phyloP scores from a whole-genome alignment of 345 rosid genomes.

The Diplotaxis tenuifolia region DNA sequence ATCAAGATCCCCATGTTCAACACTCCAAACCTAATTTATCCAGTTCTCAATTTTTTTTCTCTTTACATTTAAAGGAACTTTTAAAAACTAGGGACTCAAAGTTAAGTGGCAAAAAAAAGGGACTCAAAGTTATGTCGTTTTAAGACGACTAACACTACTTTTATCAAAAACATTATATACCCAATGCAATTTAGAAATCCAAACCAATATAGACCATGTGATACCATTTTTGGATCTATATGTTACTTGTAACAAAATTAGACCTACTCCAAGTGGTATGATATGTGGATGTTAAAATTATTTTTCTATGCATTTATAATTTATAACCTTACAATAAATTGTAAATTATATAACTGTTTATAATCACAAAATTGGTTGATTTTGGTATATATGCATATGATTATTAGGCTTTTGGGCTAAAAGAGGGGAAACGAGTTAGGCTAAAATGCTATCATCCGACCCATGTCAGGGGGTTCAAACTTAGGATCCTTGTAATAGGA shows the following conservation, averaged over 20 bases:
- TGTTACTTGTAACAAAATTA: not conserved
- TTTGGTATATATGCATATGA: not conserved
- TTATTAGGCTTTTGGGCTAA: not conserved
- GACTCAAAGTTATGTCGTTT: not conserved
- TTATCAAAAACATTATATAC: not conserved
- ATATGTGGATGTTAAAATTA: not conserved
- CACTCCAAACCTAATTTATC: not conserved
- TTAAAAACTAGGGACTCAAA: not conserved
- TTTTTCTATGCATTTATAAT: not conserved
- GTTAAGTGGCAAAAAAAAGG: not conserved
- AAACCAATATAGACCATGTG: not conserved
- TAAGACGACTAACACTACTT: too few species aligned
- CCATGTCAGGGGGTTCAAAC: not conserved
- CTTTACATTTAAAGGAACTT: not conserved
- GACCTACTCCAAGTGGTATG: not conserved
- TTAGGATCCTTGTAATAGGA: not conserved
- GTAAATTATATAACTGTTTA: not conserved
- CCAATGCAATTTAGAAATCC: not conserved
- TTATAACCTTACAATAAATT: not conserved
- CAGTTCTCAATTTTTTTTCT: not conserved
- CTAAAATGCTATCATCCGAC: not conserved
- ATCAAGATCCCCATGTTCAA: not conserved
- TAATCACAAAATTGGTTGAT: not conserved
- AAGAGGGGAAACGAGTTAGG: not conserved
- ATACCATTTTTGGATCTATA: not conserved